Evolutionary conservation across 2,329 filamentous ascomycete species (phyloP), one percentile per base, ranked within the genome.

Genomic region (Cucurbitaria berberidis): DNA sequence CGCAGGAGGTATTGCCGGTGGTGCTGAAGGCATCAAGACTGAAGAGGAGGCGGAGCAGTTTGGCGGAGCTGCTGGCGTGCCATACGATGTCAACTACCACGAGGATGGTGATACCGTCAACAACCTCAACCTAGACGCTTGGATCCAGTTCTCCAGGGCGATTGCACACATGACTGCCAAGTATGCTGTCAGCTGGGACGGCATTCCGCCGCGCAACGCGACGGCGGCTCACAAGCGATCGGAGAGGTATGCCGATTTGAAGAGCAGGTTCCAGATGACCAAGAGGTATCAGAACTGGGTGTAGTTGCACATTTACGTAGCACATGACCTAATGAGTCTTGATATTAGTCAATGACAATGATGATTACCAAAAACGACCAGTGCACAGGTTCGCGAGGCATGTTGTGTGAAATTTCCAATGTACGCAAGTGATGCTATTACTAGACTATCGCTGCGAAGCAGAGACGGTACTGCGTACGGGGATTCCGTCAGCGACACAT

Each of bases 21-120:
- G 90, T 34, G 90, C 90, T 1, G 89, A 93, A 74, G 88, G 84
- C 11, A 73, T 90, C 76, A 93, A 92, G 83, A 91, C 88, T 0
- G 76, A 81, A 44, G 81, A 85, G 29, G 87, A 93, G 69, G 83
- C 76, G 2, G 78, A 76, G 35, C 75, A 85, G 75, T 93, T 91
- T 70, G 89, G 90, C n/a, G 90, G 90, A 32, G 85, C 44, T 15
- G 73, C 66, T 1, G 72, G 71, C 5, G 65, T 68, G 24, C 51
- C 63, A 9, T 63, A 57, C 19, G 72, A 76, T 47, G 51, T 57
- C 3, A 72, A 75, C 52, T 76, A 77, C 57, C 75, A 77, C 48
- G 54, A 66, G 44, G 64, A 67, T 10, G 70, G 70, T 10, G 75
- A 77, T 50, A 72, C 59, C 10, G 59, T 73, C 2, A 65, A 63